Base-by-base conservation (phyloP, 2,329 filamentous ascomycete genomes). In the Rhytidhysteron rufulum region DNA sequence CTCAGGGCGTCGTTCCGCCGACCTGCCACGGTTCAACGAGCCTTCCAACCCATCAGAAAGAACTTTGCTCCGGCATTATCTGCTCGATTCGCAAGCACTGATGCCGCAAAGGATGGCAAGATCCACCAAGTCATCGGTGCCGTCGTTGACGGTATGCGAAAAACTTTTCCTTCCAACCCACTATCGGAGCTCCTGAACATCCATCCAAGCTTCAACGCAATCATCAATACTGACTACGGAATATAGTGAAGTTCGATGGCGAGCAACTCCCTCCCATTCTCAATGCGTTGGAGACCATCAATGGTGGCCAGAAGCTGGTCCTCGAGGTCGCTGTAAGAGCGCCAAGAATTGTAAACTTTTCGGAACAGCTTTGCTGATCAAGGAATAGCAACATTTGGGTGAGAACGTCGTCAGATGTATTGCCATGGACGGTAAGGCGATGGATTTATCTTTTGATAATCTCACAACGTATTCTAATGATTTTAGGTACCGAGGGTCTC, bases 391-490 rank as follows among this genome's bases (percentile, higher is more conserved):
- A 96, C 93, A 97, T 83, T 78, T 98, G 74, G 93, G 93, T 78
- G 88, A 98, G 80, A 95, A 88, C 80, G 88, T 96, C 69, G 93
- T 98, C 72, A 85, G 93, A 74, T 95, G 88, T 75, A 98, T 98
- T 95, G 93, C 93, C 76, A 98, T 98, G 93, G 93, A 98, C 77
- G 93, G 91, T 94, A 83, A 73, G 82, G 52, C 15, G 39, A 34
- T 32, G n/a, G 7, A 30, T 19, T 16, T 43, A 37, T 30, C 17
- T 38, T 35, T 20, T 27, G 11, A 6, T 27, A 13, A 7, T 27
- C 24, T 8, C 24, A 13, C 7, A 27, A 42, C 56, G 60, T 38
- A 58, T 53, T 36, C 39, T 20, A 48, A 47, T 45, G 55, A 30
- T 20, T 44, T 38, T 53, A 93, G 88, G 88, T 94, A 98, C 91